A percentile compares a stretch with the other conserved stretches of the same genome.
These are phyloP conservation scores for Speleostelium caveatum DNA, from an alignment of 78 protist genomes.

Conservation along the genomic window DNA sequence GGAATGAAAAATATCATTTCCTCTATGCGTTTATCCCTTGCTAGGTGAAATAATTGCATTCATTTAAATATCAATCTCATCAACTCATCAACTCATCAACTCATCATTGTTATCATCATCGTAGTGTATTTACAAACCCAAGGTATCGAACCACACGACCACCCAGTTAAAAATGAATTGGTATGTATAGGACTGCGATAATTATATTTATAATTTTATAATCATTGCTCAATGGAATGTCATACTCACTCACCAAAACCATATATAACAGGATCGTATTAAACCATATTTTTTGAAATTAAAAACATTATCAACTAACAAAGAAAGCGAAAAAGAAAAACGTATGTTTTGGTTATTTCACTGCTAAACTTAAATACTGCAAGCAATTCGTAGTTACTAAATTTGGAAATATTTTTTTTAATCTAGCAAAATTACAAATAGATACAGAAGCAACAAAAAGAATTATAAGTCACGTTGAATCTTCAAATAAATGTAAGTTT, in stretches of 20 bases:
- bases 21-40: no score
- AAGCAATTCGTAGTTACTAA: neutral
- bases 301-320: neutral
- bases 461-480: slow-evolving; percentile 24
- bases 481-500: slow-evolving; percentile 42
- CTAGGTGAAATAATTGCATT: neutral
- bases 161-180: slow-evolving; percentile 57
- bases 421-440: slow-evolving; percentile 9
- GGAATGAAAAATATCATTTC: no score
- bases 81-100: neutral
- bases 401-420: neutral
- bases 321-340: neutral
- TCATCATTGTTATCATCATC: neutral
- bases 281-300: slow-evolving; percentile 59
- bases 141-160: slow-evolving; percentile 71
- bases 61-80: neutral
- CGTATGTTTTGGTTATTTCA: neutral
- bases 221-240: neutral
- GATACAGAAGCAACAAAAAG: slow-evolving; percentile 38
- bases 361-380: neutral
- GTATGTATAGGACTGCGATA: neutral
- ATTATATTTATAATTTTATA: neutral
- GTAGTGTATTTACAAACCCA: slow-evolving; percentile 79
- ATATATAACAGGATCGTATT: slow-evolving; percentile 35
- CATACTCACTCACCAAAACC: neutral